Evolutionary conservation across 768 basidiomycete species (phyloP).

Genomic region (Boletus barrowsii): DNA sequence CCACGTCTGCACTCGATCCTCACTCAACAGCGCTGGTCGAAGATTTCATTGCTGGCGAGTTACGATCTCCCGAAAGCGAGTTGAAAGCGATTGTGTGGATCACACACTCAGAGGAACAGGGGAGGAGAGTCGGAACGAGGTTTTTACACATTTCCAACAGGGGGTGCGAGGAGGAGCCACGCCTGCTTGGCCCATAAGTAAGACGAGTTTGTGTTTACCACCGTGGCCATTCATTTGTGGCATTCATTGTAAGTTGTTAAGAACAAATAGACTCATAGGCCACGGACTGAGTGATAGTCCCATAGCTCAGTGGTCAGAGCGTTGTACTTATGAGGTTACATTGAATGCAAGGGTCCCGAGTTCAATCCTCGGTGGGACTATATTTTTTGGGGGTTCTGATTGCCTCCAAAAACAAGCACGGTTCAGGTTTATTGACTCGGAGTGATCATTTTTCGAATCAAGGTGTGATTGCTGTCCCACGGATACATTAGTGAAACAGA

Average conservation of each 20-base stretch:
- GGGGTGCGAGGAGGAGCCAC: constrained; percentile 42
- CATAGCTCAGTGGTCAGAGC: constrained; percentile 63
- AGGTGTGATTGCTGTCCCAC: background rate
- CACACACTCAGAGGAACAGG: constrained; percentile 83
- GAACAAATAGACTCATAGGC: background rate
- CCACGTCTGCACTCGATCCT: constrained; percentile 84
- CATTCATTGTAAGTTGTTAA: background rate
- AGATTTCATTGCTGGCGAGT: constrained; percentile 48
- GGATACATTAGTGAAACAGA: background rate
- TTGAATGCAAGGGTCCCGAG: constrained; percentile 59
- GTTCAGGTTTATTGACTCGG: too few species aligned
- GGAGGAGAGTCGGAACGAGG: constrained; percentile 66
- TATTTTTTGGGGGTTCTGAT: too few species aligned
- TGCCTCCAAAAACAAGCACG: too few species aligned
- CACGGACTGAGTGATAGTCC: constrained; percentile 29
- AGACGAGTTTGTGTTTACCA: background rate
- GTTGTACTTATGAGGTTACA: constrained; percentile 60
- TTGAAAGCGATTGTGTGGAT: constrained; percentile 84
- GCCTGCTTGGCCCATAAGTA: constrained; percentile 28
- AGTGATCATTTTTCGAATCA: background rate
- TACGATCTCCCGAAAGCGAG: constrained; percentile 45
- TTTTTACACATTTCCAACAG: constrained; percentile 50
- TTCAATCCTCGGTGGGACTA: constrained; percentile 53
- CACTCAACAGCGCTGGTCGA: constrained; percentile 67
- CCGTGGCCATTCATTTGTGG: background rate